These are phyloP conservation scores for Aureobasidium leucospermi DNA, from an alignment of 2,329 filamentous ascomycete genomes.

Conservation along the genomic window DNA sequence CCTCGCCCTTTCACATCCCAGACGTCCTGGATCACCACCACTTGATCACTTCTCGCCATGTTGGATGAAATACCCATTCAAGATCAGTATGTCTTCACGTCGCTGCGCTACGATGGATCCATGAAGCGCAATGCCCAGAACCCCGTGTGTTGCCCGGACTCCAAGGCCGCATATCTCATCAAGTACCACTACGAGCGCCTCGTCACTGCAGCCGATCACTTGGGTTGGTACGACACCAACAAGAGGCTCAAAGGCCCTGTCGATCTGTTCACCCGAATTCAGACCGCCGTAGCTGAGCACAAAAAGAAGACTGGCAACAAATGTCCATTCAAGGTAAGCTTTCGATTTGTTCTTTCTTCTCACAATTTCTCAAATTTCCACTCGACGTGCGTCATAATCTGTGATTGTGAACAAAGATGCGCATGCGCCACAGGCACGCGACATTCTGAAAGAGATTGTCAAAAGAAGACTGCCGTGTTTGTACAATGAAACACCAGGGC, in stretches of 20 bases:
- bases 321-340: slow-evolving; percentile 15
- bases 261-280: slow-evolving; percentile 26
- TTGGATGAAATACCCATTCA: slow-evolving; percentile 16
- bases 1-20: background rate
- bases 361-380: background rate
- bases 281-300: slow-evolving; percentile 23
- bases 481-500: slow-evolving; percentile 14
- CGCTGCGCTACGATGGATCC: slow-evolving; percentile 61
- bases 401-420: background rate
- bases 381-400: background rate
- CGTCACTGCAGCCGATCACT: slow-evolving; percentile 49
- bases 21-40: background rate
- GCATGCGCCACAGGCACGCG: slow-evolving; percentile 10
- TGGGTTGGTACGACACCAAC: slow-evolving; percentile 37
- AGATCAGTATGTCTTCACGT: slow-evolving; percentile 51
- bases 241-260: slow-evolving; percentile 28
- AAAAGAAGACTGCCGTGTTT: background rate
- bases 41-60: background rate
- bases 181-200: slow-evolving; percentile 70
- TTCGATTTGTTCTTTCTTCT: background rate
- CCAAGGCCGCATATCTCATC: slow-evolving; percentile 68
- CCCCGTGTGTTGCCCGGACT: slow-evolving; percentile 39
- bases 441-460: background rate
- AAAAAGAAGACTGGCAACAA: slow-evolving; percentile 25
- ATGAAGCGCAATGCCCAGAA: slow-evolving; percentile 29